These are phyloP conservation scores for Priceomyces castillae DNA, from an alignment of 805 yeast species.

Conservation along the genomic window DNA sequence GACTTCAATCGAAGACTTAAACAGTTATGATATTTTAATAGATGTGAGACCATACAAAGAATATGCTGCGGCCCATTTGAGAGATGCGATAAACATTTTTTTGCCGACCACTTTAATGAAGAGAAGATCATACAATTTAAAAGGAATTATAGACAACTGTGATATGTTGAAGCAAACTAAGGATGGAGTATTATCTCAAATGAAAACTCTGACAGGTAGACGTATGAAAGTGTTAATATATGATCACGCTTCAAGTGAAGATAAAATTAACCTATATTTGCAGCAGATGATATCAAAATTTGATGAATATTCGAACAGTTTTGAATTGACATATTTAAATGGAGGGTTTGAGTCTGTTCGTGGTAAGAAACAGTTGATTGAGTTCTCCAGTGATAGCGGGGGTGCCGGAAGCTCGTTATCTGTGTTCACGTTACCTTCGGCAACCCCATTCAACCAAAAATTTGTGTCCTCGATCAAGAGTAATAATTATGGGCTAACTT, in stretches of 20 bases:
- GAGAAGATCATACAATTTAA: constrained; percentile 32
- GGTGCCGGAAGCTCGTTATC: constrained; percentile 10
- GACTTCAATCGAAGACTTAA: background rate
- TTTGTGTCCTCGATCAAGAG: constrained; percentile 36
- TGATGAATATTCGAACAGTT: constrained; percentile 16
- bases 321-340: constrained; percentile 20
- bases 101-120: constrained; percentile 45
- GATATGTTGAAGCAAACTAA: constrained; percentile 21
- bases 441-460: constrained; percentile 34
- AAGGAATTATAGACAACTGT: constrained; percentile 31
- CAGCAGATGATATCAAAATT: constrained; percentile 36
- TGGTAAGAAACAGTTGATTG: constrained; percentile 7
- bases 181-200: constrained; percentile 15
- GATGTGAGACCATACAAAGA: constrained; percentile 42
- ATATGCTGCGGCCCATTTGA: constrained; percentile 29
- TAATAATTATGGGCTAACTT: constrained; percentile 10
- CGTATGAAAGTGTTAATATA: constrained; percentile 29
- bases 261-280: constrained; percentile 23
- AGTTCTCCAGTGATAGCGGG: constrained; percentile 2
- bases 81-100: constrained; percentile 36
- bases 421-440: constrained; percentile 43
- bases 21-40: constrained; percentile 21
- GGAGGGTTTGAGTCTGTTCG: constrained; percentile 23
- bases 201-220: constrained; percentile 6
- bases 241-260: constrained; percentile 26